Conservation (phyloP, 2,329 filamentous ascomycete species). For the Pseudogymnoascus verrucosus region DNA sequence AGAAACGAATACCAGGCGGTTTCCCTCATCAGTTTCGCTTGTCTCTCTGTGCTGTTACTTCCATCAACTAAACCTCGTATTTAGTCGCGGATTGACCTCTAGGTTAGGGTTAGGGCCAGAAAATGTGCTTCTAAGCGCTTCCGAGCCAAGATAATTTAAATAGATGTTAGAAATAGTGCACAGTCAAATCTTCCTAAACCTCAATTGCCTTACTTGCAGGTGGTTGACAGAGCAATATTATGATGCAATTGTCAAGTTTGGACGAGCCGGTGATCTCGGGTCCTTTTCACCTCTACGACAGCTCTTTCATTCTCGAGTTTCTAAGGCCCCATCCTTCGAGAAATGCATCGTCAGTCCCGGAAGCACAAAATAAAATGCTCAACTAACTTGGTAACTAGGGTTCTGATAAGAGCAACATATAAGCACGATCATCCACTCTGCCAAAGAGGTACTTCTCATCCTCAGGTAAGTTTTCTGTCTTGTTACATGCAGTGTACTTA, state of each 20-base stretch:
- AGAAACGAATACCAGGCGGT: neutral
- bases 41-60: neutral
- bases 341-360: conserved; percentile 1
- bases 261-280: conserved; percentile 6
- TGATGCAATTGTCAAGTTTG: neutral
- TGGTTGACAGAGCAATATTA: neutral
- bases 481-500: neutral
- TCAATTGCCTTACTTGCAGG: neutral
- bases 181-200: neutral
- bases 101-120: neutral
- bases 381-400: neutral
- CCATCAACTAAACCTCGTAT: neutral
- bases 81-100: neutral
- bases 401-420: conserved; percentile 6
- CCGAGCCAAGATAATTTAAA: neutral
- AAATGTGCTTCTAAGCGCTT: neutral
- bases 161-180: neutral
- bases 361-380: neutral
- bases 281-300: neutral
- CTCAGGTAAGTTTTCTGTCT: neutral
- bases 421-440: neutral
- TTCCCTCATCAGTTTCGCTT: neutral
- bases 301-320: conserved; percentile 6
- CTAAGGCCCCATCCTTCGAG: conserved; percentile 3
- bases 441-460: neutral